Conservation (phyloP, 208 protist genomes). For the Acanthamoeba rhysodes region DNA sequence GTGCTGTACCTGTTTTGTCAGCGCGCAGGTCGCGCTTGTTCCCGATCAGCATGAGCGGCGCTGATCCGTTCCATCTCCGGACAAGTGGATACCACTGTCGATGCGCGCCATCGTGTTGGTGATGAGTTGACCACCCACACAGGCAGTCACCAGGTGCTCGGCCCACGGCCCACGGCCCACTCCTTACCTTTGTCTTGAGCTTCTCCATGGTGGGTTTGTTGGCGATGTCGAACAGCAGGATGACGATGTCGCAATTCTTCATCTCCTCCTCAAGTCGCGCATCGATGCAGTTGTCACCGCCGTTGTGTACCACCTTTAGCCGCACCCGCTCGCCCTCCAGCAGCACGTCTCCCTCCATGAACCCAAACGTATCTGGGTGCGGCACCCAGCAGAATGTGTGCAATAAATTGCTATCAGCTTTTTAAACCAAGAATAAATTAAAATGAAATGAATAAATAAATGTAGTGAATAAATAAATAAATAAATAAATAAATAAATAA, state of each 20-base stretch:
- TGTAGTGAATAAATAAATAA: not conserved
- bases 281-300: slow-evolving; percentile 25
- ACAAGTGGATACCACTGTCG: slow-evolving; percentile 45
- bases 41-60: slow-evolving; percentile 24
- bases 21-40: slow-evolving; percentile 33
- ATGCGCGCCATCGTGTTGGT: not conserved
- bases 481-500: not conserved
- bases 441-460: not conserved
- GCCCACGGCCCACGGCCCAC: not conserved
- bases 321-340: not conserved
- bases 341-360: slow-evolving; percentile 47
- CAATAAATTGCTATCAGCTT: no score
- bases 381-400: not conserved
- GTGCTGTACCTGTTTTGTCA: slow-evolving; percentile 30
- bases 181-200: slow-evolving; percentile 22
- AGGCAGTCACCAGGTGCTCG: no score
- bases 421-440: no score
- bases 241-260: slow-evolving; percentile 12
- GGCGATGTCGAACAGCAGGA: slow-evolving; percentile 27
- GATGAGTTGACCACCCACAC: not conserved
- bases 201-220: slow-evolving; percentile 52
- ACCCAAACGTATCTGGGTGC: slow-evolving; percentile 43
- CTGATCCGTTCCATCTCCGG: slow-evolving; percentile 27
- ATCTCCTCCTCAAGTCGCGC: slow-evolving; percentile 27
- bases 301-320: slow-evolving; percentile 31